Evolutionary conservation across 2,329 filamentous ascomycete genomes (phyloP).

Genomic region (Pseudogymnoascus sp.): DNA sequence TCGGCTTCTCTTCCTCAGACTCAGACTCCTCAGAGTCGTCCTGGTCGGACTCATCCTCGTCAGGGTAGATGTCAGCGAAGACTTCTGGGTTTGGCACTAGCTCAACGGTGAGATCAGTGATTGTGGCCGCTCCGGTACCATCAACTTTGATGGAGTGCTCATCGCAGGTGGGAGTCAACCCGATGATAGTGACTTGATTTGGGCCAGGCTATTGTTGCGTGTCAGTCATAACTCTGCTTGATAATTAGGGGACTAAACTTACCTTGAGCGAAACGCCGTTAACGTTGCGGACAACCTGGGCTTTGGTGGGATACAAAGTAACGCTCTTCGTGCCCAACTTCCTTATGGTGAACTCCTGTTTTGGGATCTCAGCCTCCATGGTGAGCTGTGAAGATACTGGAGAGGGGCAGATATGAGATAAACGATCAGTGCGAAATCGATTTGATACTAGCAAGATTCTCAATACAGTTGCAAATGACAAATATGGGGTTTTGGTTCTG

Average conservation of each 20-base stretch:
- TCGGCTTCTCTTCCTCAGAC: constrained; percentile 21
- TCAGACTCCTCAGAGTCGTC: constrained; percentile 25
- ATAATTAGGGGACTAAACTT: constrained; percentile 17
- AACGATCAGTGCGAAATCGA: background rate
- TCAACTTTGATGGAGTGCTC: constrained; percentile 54
- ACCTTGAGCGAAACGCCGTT: constrained; percentile 41
- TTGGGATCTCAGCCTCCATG: constrained; percentile 24
- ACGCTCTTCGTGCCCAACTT: constrained; percentile 54
- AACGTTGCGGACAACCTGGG: constrained; percentile 55
- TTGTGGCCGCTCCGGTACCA: constrained; percentile 49
- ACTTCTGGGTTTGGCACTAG: constrained; percentile 44
- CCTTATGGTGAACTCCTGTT: constrained; percentile 47
- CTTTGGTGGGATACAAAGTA: constrained; percentile 54
- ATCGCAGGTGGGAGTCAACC: constrained; percentile 46
- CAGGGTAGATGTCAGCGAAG: constrained; percentile 33
- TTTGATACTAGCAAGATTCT: background rate
- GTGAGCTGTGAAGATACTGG: background rate
- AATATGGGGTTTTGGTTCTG: background rate
- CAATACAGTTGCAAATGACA: background rate
- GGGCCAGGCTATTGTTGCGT: constrained; percentile 37
- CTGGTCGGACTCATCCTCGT: constrained; percentile 23
- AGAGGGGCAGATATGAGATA: background rate
- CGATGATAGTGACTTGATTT: constrained; percentile 50
- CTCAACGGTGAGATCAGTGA: constrained; percentile 57
- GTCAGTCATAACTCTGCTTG: background rate